A percentile compares a stretch with the other conserved stretches of the same genome.
Evolutionary conservation across 768 basidiomycete species (phyloP).

Genomic region (Ramaria rubella): DNA sequence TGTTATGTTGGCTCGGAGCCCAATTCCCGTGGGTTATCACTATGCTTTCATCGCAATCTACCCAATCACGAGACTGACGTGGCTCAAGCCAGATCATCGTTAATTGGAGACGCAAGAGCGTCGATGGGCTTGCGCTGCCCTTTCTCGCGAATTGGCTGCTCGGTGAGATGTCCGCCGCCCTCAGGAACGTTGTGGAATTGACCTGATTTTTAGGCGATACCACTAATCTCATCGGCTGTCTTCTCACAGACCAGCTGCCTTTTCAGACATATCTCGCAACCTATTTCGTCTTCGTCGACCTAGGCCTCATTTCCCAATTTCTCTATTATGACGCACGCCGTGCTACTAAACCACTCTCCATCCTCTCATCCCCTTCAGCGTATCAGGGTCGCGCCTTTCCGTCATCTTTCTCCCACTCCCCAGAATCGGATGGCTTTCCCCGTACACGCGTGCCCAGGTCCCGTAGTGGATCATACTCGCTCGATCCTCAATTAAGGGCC

Average conservation of each 20-base stretch:
- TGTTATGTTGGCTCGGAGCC: conserved; percentile 77
- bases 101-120: conserved; percentile 68
- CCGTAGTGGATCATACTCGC: background rate
- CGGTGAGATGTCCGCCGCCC: conserved; percentile 41
- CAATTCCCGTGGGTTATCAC: conserved; percentile 71
- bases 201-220: conserved; percentile 59
- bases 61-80: background rate
- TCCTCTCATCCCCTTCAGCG: conserved; percentile 38
- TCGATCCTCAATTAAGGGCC: conserved; percentile 35
- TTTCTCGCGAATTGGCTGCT: conserved; percentile 92
- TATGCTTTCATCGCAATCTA: background rate
- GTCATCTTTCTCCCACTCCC: background rate
- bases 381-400: conserved; percentile 20
- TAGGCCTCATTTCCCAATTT: conserved; percentile 70
- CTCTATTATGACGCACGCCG: conserved; percentile 54
- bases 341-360: conserved; percentile 31
- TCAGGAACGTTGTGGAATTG: background rate
- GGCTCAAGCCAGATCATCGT: conserved; percentile 69
- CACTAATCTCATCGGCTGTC: conserved; percentile 86
- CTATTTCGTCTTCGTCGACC: conserved; percentile 86
- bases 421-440: background rate
- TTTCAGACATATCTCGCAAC: conserved; percentile 92
- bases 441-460: background rate
- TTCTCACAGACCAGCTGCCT: conserved; percentile 88
- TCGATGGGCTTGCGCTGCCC: conserved; percentile 86